Evolutionary conservation across 2,329 filamentous ascomycete species (phyloP), one percentile per base, ranked within the genome.

Genomic region (Fusarium liriodendri): DNA sequence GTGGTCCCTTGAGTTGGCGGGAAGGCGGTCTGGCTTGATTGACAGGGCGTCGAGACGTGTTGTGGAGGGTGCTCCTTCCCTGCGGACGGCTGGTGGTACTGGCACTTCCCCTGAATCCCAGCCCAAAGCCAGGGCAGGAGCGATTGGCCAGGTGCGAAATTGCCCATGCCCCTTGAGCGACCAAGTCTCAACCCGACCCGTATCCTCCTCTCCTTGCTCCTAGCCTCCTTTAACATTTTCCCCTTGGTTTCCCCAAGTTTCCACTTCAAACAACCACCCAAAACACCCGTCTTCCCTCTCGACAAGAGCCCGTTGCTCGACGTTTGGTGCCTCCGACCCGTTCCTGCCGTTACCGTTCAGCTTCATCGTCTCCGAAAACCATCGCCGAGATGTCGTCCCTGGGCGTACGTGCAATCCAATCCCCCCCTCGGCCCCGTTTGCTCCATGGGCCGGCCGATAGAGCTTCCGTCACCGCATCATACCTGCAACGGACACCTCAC

Each of bases 61-160:
- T 32, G 69, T 75, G 72, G 72, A 76, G 73, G 62, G 58, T 65
- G 69, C 60, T 66, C 42, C 62, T 65, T 66, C 69, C 54, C 35
- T 37, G 35, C 16, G 35, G 35, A 37, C 35, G 35, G 35, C 66
- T 71, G 54, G 54, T 58, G 55, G 62, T 66, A 64, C 62, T 73
- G 69, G 72, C 70, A 67, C 72, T 73, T 76, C 78, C 78, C 78
- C 78, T 79, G 78, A 79, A 75, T 76, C 68, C 70, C 42, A 69
- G 65, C 65, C 69, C 64, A 71, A 71, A 50, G 58, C 54, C 63
- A 71, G 70, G 70, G 78, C 69, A 80, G 71, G 78, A 77, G 68
- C 79, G 77, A 80, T 79, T 79, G 79, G 79, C 79, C 72, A 78
- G 66, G 77, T 79, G 70, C 65, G 79, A 80, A 80, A 80, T 80